These are phyloP conservation scores for Trifolium fragiferum DNA, from an alignment of 306 rosid genomes.

Conservation along the genomic window DNA sequence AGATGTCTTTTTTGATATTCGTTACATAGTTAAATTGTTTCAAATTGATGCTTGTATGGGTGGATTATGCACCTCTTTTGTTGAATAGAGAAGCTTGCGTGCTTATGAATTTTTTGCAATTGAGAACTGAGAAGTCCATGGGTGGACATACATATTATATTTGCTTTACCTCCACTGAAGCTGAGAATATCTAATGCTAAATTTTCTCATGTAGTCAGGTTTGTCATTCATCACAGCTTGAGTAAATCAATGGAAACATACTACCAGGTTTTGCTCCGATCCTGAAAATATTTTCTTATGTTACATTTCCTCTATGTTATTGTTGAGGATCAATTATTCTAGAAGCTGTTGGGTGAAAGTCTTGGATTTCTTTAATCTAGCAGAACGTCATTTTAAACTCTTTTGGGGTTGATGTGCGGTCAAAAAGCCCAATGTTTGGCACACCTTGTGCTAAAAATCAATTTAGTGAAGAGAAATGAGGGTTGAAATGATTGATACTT, in stretches of 20 bases:
- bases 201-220: constrained; percentile 80
- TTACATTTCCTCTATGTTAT: constrained; percentile 28
- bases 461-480: constrained; percentile 31
- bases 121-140: constrained; percentile 28
- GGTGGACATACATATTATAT: constrained; percentile 34
- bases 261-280: constrained; percentile 73
- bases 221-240: constrained; percentile 97
- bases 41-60: constrained; percentile 19
- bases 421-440: constrained; percentile 2
- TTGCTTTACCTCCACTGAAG: constrained; percentile 36
- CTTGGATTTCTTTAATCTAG: constrained; percentile 26
- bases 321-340: constrained; percentile 13
- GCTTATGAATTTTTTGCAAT: constrained; percentile 20
- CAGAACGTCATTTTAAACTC: constrained; percentile 11
- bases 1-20: constrained; percentile 9
- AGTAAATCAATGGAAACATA: constrained; percentile 99
- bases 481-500: constrained; percentile 6
- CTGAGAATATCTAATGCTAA: constrained; percentile 43
- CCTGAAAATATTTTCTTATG: constrained; percentile 34
- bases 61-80: constrained; percentile 28
- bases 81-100: constrained; percentile 27
- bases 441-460: constrained; percentile 23
- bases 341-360: constrained; percentile 19
- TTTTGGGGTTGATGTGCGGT: constrained; percentile 27
- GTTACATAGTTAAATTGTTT: constrained; percentile 25